Evolutionary conservation across 306 rosid genomes (phyloP).

Genomic region (Fragaria vesca): DNA sequence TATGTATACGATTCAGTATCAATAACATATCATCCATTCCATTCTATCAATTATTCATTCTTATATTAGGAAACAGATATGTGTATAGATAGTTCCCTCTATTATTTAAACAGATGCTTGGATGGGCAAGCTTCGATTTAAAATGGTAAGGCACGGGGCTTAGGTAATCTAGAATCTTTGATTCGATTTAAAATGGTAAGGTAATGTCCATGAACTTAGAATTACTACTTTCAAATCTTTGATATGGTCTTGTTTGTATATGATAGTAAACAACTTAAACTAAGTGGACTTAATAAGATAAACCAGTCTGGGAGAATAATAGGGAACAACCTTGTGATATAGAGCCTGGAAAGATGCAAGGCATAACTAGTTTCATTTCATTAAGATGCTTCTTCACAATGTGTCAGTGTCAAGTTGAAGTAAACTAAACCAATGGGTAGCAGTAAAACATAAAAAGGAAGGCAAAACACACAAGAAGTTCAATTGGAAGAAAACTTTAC

Average conservation of each 20-base stretch:
- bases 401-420: slow-evolving; percentile 12
- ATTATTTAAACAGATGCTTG: not conserved
- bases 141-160: not conserved
- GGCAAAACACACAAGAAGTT: not conserved
- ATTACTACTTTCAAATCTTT: not conserved
- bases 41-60: too few relatives aligned
- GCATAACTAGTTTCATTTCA: not conserved
- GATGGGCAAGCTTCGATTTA: not conserved
- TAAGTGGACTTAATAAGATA: not conserved
- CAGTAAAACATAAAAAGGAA: slow-evolving; percentile 20
- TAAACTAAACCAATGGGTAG: slow-evolving; percentile 8
- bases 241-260: not conserved
- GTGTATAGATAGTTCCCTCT: too few relatives aligned
- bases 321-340: not conserved
- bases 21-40: too few relatives aligned
- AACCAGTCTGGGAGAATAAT: not conserved
- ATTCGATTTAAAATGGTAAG: too few relatives aligned
- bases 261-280: not conserved
- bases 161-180: not conserved
- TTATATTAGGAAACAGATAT: too few relatives aligned
- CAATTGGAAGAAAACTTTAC: not conserved
- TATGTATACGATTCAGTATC: too few relatives aligned
- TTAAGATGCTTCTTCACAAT: not conserved
- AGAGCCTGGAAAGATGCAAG: not conserved
- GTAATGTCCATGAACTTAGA: not conserved